phyloP scores from a whole-genome alignment of 2,329 filamentous ascomycete species.

The Botrytis deweyae region DNA sequence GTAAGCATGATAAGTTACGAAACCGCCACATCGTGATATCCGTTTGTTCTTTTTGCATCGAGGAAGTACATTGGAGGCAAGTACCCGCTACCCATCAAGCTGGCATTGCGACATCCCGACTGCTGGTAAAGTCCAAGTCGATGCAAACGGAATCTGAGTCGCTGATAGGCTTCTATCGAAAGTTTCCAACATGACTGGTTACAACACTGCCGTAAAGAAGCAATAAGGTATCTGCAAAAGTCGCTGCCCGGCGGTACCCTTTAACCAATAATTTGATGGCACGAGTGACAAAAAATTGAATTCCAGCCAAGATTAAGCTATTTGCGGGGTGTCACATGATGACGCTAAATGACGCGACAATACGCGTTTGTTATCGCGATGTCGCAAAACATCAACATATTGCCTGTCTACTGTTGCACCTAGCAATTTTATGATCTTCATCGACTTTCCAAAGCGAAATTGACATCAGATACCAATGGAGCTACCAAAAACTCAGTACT shows the following conservation, averaged over 20 bases:
- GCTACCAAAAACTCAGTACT: conserved; percentile 24
- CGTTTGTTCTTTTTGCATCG: neutral
- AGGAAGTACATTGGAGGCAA: neutral
- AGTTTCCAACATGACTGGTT: neutral
- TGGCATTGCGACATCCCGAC: neutral
- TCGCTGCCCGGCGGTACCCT: neutral
- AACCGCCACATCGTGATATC: neutral
- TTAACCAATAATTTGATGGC: neutral
- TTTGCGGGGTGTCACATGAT: conserved; percentile 14
- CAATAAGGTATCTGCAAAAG: neutral
- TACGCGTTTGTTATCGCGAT: conserved; percentile 6
- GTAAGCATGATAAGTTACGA: neutral
- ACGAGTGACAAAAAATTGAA: neutral
- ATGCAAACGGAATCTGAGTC: neutral
- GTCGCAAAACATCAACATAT: neutral
- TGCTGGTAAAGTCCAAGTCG: neutral
- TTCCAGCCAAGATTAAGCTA: neutral
- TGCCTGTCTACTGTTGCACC: neutral
- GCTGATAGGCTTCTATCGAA: neutral
- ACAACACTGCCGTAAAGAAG: neutral
- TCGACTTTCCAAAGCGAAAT: neutral
- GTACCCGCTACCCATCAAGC: neutral
- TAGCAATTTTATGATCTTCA: neutral
- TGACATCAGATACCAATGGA: conserved; percentile 31
- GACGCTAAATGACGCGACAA: conserved; percentile 10